These are phyloP conservation scores for Yamadazyma aaseri DNA, from an alignment of 1,139 yeast genomes.

Conservation along the genomic window DNA sequence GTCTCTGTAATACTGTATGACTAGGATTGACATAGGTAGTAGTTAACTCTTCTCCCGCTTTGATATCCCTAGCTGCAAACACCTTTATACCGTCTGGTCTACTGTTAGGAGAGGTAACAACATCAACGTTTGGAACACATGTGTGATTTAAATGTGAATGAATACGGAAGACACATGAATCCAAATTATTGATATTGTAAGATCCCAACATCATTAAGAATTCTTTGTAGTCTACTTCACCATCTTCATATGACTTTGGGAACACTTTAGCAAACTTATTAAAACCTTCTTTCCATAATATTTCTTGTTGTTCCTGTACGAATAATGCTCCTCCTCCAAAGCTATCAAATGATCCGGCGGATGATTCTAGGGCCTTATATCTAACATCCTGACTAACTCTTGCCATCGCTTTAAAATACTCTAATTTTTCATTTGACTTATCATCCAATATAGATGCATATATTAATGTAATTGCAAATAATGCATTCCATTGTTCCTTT, in stretches of 20 bases:
- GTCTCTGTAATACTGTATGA: slow-evolving; percentile 62
- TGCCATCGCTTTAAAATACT: slow-evolving; percentile 64
- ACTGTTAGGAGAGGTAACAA: slow-evolving; percentile 45
- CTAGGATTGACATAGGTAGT: slow-evolving; percentile 71
- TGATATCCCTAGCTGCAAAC: slow-evolving; percentile 56
- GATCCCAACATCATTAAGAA: slow-evolving; percentile 66
- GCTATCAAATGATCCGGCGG: slow-evolving; percentile 56
- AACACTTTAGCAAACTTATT: slow-evolving; percentile 50
- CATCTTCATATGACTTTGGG: slow-evolving; percentile 29
- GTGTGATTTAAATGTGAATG: slow-evolving; percentile 77
- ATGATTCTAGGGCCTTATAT: slow-evolving; percentile 57
- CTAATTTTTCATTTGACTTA: slow-evolving; percentile 36
- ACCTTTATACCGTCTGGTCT: slow-evolving; percentile 58
- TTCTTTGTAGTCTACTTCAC: slow-evolving; percentile 47
- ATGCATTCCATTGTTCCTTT: slow-evolving; percentile 67
- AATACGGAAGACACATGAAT: slow-evolving; percentile 57
- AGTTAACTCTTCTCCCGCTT: slow-evolving; percentile 64
- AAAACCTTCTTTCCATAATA: slow-evolving; percentile 60
- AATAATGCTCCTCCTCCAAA: slow-evolving; percentile 50
- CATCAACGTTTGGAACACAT: slow-evolving; percentile 71
- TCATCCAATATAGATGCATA: slow-evolving; percentile 51
- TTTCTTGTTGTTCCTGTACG: slow-evolving; percentile 57
- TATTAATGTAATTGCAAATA: slow-evolving; percentile 62
- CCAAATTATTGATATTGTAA: slow-evolving; percentile 71
- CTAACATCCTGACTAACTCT: slow-evolving; percentile 66